phyloP scores from a whole-genome alignment of 768 basidiomycete genomes.

The Tubosaeta sp. region DNA sequence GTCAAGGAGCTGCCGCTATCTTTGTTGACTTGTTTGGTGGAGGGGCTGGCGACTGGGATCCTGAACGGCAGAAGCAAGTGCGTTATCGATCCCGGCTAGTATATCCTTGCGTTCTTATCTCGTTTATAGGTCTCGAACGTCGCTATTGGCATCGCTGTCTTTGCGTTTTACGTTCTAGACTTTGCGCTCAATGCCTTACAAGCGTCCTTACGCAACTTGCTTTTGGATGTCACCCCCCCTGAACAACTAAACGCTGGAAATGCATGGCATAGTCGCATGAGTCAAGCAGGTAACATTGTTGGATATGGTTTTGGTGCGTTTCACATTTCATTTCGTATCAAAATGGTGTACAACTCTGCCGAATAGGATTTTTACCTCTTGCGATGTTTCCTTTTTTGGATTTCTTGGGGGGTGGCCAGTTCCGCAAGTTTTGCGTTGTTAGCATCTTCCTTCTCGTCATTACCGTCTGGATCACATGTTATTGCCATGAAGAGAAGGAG shows the following conservation, averaged over 20 bases:
- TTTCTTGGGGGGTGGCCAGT: constrained; percentile 86
- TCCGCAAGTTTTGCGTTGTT: constrained; percentile 92
- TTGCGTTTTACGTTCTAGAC: constrained; percentile 90
- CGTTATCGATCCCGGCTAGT: constrained; percentile 15
- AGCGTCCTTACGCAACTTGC: constrained; percentile 88
- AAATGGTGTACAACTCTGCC: constrained; percentile 4
- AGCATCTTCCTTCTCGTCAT: constrained; percentile 71
- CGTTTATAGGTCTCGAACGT: constrained; percentile 53
- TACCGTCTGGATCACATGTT: constrained; percentile 88
- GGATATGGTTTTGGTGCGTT: constrained; percentile 84
- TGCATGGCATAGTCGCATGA: constrained; percentile 97
- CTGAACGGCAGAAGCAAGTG: constrained; percentile 60
- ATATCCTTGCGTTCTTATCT: not conserved
- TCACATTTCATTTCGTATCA: not conserved
- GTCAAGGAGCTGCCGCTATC: constrained; percentile 63
- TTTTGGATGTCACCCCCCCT: constrained; percentile 86
- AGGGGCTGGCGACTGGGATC: constrained; percentile 86
- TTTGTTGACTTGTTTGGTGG: constrained; percentile 74
- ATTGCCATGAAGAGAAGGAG: constrained; percentile 76
- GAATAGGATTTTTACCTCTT: constrained; percentile 81
- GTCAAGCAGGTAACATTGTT: constrained; percentile 93
- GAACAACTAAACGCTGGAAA: constrained; percentile 90
- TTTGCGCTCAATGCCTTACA: constrained; percentile 97
- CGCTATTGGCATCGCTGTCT: constrained; percentile 81
- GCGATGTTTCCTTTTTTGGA: constrained; percentile 70